phyloP scores from a whole-genome alignment of 495 filamentous ascomycete genomes.

The Tuber magnatum region DNA sequence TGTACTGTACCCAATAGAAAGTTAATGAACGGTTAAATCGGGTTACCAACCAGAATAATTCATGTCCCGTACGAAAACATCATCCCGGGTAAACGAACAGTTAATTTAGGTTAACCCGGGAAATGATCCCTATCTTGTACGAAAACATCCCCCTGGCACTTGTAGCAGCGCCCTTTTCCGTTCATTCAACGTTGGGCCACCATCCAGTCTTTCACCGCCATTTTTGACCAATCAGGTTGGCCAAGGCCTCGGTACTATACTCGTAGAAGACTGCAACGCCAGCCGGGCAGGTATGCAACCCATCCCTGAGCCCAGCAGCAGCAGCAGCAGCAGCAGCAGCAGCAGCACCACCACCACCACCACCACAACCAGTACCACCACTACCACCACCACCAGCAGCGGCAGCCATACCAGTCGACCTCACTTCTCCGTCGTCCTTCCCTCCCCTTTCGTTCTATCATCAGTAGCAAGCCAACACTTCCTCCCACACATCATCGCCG shows the following conservation, averaged over 20 bases:
- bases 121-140: too few relatives aligned
- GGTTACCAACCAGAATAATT: too few relatives aligned
- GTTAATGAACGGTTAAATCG: too few relatives aligned
- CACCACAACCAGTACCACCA: too few relatives aligned
- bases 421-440: slow-evolving; percentile 25
- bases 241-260: slow-evolving; percentile 27
- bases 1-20: too few relatives aligned
- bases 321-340: background rate
- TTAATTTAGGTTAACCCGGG: too few relatives aligned
- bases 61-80: too few relatives aligned
- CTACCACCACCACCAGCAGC: too few relatives aligned
- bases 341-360: too few relatives aligned
- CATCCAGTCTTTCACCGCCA: slow-evolving; percentile 24
- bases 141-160: too few relatives aligned
- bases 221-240: slow-evolving; percentile 35
- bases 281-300: slow-evolving; percentile 28
- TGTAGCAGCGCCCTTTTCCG: slow-evolving; percentile 8
- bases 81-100: too few relatives aligned
- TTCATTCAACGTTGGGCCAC: slow-evolving; percentile 33
- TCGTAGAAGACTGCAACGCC: slow-evolving; percentile 15
- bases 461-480: slow-evolving; percentile 20
- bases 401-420: slow-evolving; percentile 26
- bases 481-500: slow-evolving; percentile 16
- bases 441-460: slow-evolving; percentile 28
- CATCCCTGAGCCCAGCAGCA: slow-evolving; percentile 10